Base-by-base conservation (phyloP, 257 asterid genomes). In the Solanum pimpinellifolium region DNA sequence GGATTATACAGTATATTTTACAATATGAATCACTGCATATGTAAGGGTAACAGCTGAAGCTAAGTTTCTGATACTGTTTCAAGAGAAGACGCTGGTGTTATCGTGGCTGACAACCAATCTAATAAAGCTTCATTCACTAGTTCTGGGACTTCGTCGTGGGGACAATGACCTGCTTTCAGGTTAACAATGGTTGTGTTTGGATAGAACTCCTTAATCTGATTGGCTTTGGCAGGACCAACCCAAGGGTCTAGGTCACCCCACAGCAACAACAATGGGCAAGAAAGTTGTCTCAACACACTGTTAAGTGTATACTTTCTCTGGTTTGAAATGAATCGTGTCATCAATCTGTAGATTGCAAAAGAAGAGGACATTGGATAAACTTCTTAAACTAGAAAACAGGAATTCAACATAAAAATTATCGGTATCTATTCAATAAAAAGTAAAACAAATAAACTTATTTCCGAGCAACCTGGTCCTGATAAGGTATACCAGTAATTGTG, bases 231-330 rank as follows among this genome's bases (percentile, higher is more conserved):
- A 4, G 98, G 94, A 72, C 99, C 98, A 9, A 94, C 96, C 99
- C 99, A 95, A 7, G 98, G 99, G 88, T 95, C 98, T 15, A 95
- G 89, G 88, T 97, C 98, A 39, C 98, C 99, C 99, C 98, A 97
- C 41, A 97, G 86, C 88, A 97, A 80, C 11, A 97, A 91, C 91
- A 95, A 88, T 1, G 98, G 99, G 92, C 98, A 95, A 13, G 94
- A 91, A 23, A 95, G 98, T 23, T 94, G 83, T 86, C 91, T 91
- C 94, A 95, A 81, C 33, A 95, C 94, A n/a, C 84, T 90, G 88
- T 97, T 93, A 2, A 97, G 97, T 1, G 98, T 94, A 92, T 94
- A 97, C 90, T 90, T 97, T 76, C 90, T 92, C 91, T 95, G 98
- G 92, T 94, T 95, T 9, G 95, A 90, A 93, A 95, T 94, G 93